Evolutionary conservation across 1,284 basidiomycete genomes (phyloP), one percentile per base, ranked within the genome.

Genomic region (Apiotrichum porosum): DNA sequence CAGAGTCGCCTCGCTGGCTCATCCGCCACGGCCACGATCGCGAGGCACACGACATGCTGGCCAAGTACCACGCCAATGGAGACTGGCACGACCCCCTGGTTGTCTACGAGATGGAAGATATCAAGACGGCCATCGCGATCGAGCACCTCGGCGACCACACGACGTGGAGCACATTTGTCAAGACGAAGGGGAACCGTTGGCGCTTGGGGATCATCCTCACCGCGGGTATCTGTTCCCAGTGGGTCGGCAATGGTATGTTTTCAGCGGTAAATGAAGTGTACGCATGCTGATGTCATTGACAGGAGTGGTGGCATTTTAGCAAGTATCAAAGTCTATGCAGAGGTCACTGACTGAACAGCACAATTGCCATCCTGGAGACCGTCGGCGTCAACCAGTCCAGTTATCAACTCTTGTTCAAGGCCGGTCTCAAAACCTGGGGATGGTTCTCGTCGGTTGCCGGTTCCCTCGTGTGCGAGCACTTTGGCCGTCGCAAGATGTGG

Each of bases 21-120:
- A 37, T 62, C 9, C 45, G 63, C 31, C 47, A 58, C 30, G 52
- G 55, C 15, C 42, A 52, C 42, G 49, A 49, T 19, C 42, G 47
- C n/a, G 17, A 43, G 34, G 55, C 51, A 3, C 22, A 94, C 30
- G 90, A 90, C 1, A 93, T 95, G 76, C 78, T 97, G 23, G 85
- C 88, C 32, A 90, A 91, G 69, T 92, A 89, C 65, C 92, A 95
- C 55, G 60, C 57, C 45, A 47, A 49, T 21, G 58, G 56, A 8
- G 47, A 63, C 51, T 8, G 19, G 14, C 28, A 62, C 19, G 69
- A 73, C 53, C 62, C 65, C 2, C 56, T 74, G 19, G 61, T 72
- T 15, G 48, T 52, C 10, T 68, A 58, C 51, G 72, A 75, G 52
- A 53, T 60, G 24, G 54, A 63, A 18, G 73, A 74, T 53, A 73